Base-by-base conservation (phyloP, 2,329 filamentous ascomycete species). In the Zopfia rhizophila region DNA sequence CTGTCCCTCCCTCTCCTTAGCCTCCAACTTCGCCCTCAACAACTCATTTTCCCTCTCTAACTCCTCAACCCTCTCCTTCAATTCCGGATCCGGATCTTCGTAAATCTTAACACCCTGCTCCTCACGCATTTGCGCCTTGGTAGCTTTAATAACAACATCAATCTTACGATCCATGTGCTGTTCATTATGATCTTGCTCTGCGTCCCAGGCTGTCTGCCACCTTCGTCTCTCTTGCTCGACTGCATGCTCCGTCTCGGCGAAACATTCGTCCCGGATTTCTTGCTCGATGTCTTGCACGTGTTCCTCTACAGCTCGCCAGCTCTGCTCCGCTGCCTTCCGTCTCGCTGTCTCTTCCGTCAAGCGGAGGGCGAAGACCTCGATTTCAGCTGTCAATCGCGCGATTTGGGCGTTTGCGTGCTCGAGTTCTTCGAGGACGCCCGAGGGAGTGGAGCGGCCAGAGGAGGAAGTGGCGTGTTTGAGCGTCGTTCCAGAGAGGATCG, bases 161-260 rank as follows among this genome's bases (percentile, higher is more conserved):
- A 96, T 81, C 74, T 99, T 99, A 56, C 84, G 84, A 69, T 97
- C 92, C 65, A 94, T 82, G 70, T 95, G 90, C 66, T 90, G 89
- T 50, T 96, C 91, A 39, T 86, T 85, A 31, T 85, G 83, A 59
- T 95, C 91, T 43, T 76, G 65, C 70, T 97, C 91, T 4, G 88
- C 83, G 13, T 90, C 88, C 69, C 91, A 83, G 0, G 85, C 88
- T 0, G 82, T 82, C 66, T 93, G 88, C 89, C 91, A 97, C n/a
- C 90, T 80, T 7, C 83, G 81, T 69, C 90, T 83, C 68, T 97
- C 91, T 10, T 86, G 75, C 14, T 85, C 82, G 33, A 97, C 80
- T 8, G 85, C 83, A 48, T 82, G 78, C 64, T 99, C 94, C 77
- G 96, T 95, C 64, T 97, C 94, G 2, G 77, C 79, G 58, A 86